Base-by-base conservation (phyloP, 768 basidiomycete species). In the Amanita fuliginea region DNA sequence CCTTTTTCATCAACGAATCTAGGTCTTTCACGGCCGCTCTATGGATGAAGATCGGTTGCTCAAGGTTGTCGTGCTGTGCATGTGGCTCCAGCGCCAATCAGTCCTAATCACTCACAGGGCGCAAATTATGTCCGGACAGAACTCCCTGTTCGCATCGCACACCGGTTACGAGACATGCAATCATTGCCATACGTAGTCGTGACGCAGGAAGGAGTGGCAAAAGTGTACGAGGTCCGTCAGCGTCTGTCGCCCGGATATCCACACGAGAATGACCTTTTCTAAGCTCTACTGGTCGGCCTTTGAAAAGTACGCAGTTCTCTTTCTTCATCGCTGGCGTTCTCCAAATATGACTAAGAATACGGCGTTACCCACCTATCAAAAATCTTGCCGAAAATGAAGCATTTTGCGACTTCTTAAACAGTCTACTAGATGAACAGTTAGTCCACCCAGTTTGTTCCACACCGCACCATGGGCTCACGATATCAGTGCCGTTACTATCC, bases 81-180 rank as follows among this genome's bases (percentile, higher is more conserved):
- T 39, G 13, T 36, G 52, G 30, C 39, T 34, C 33, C 32, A 43
- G 24, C 40, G 18, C 28, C n/a, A 45, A 28, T 40, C 24, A 35
- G 44, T 30, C 10, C 46, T 40, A n/a, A 26, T 16, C 7, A 46
- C n/a, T 24, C 6, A 24, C 45, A 92, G 89, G 89, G 86, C 54
- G 90, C 87, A 47, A 92, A 92, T 62, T 90, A 92, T 64, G 88
- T 95, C 37, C 80, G 90, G 46, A 86, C 86, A 4, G 91, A 95
- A 59, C 67, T 95, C 5, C 91, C 92, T 8, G 80, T 91, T 11
- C 80, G 91, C 33, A 86, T 93, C 58, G 84, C 90, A 3, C 91
- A 94, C 62, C 77, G 92, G 42, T 66, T 94, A 52, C 79, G 87
- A 50, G 92, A 95, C 59, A 71, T 95, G 57, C 92, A 95, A 65